Conservation (phyloP, 495 filamentous ascomycete genomes). For the Penicillium nucicola region DNA sequence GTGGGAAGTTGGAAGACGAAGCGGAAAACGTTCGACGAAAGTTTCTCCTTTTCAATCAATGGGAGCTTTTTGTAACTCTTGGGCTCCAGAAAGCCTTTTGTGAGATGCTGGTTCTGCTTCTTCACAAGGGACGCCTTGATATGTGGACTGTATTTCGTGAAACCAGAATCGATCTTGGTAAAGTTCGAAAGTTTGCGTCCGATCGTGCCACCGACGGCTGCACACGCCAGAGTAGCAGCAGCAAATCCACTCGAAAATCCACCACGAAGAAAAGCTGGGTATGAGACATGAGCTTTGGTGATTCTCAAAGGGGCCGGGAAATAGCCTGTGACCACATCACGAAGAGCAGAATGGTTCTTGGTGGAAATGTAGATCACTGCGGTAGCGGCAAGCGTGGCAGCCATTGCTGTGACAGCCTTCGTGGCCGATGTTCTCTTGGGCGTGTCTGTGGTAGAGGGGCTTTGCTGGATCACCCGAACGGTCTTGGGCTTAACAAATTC, state of each 20-base stretch:
- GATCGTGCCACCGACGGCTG: constrained; percentile 11
- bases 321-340: not conserved
- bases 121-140: constrained; percentile 20
- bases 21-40: constrained; percentile 45
- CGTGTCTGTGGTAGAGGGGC: not conserved
- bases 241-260: constrained; percentile 26
- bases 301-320: not conserved
- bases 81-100: constrained; percentile 39
- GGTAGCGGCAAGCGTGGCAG: not conserved
- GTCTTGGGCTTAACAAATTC: constrained; percentile 10
- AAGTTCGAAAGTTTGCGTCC: constrained; percentile 19
- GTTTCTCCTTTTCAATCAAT: constrained; percentile 34
- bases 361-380: not conserved
- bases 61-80: constrained; percentile 43
- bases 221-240: constrained; percentile 21
- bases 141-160: constrained; percentile 34
- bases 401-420: not conserved
- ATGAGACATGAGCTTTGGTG: not conserved
- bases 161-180: constrained; percentile 27
- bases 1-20: constrained; percentile 46
- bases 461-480: constrained; percentile 20
- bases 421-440: not conserved
- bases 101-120: constrained; percentile 26
- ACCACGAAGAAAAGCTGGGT: constrained; percentile 4
- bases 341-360: not conserved